These are phyloP conservation scores for Emmonsiellopsis sp. DNA, from an alignment of 2,329 filamentous ascomycete species.

Conservation along the genomic window DNA sequence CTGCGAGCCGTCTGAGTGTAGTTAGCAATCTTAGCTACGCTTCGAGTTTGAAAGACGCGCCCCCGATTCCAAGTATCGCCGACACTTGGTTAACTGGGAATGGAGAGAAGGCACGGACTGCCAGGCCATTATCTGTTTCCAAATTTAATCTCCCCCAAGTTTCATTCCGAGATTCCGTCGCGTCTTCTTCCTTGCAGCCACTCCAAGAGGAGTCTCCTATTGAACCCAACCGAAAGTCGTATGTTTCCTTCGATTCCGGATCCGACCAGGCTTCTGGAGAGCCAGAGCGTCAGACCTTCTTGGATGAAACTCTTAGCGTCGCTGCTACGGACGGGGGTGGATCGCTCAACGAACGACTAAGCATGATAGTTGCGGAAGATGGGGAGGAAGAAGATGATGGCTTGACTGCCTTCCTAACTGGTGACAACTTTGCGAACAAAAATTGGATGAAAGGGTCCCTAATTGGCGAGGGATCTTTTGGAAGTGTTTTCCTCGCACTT, in stretches of 20 bases:
- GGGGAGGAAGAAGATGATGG: conserved; percentile 88
- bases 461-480: conserved; percentile 94
- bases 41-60: conserved; percentile 84
- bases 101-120: conserved; percentile 36
- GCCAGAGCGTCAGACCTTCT: conserved; percentile 72
- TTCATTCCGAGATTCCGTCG: conserved; percentile 74
- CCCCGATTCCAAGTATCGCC: conserved; percentile 89
- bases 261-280: conserved; percentile 63
- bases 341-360: conserved; percentile 73
- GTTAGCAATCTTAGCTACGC: conserved; percentile 89
- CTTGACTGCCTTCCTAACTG: conserved; percentile 77
- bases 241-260: conserved; percentile 60
- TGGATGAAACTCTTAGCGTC: conserved; percentile 68
- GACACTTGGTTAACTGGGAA: conserved; percentile 69
- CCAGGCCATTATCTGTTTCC: conserved; percentile 52
- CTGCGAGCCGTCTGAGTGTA: conserved; percentile 86
- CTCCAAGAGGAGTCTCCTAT: conserved; percentile 81
- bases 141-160: conserved; percentile 49
- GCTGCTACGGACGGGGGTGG: conserved; percentile 51
- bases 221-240: conserved; percentile 87
- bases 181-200: conserved; percentile 80
- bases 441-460: conserved; percentile 99
- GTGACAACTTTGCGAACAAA: conserved; percentile 90
- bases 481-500: conserved; percentile 86
- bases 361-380: conserved; percentile 76